phyloP scores from a whole-genome alignment of 306 rosid species.

The Pachyrhizus erosus region DNA sequence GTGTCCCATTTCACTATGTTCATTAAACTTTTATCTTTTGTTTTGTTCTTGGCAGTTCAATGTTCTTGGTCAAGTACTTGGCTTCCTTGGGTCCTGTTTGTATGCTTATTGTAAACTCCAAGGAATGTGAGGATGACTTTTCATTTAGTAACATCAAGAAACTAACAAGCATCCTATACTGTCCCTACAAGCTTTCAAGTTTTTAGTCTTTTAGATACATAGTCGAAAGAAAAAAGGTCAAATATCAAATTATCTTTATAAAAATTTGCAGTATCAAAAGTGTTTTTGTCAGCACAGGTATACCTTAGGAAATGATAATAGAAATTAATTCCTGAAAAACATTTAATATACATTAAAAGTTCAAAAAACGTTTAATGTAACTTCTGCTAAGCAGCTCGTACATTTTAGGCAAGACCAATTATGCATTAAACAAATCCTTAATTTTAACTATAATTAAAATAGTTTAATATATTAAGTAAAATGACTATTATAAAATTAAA shows the following conservation, averaged over 20 bases:
- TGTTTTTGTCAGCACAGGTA: background rate
- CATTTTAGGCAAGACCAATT: no score
- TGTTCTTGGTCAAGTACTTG: slow-evolving; percentile 71
- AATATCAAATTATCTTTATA: background rate
- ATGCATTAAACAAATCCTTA: no score
- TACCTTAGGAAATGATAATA: background rate
- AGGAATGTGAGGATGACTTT: slow-evolving; percentile 53
- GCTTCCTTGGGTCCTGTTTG: slow-evolving; percentile 75
- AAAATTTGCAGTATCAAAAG: background rate
- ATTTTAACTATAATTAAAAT: no score
- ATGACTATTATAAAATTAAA: no score
- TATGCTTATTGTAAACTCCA: slow-evolving; percentile 73
- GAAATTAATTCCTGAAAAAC: background rate
- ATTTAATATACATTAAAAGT: no score
- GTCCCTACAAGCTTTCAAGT: background rate
- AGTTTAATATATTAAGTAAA: no score
- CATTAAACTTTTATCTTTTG: background rate
- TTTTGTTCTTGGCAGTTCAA: slow-evolving; percentile 53
- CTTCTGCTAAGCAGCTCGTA: no score
- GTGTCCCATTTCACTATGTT: background rate
- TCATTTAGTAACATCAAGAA: background rate
- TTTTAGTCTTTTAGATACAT: background rate
- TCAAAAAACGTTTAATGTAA: no score
- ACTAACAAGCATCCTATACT: background rate
- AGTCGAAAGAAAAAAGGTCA: background rate